Percentiles rank a stretch among this genome's conserved stretches.
These are phyloP conservation scores for Lavandula angustifolia DNA, from an alignment of 257 asterid species.

Conservation along the genomic window DNA sequence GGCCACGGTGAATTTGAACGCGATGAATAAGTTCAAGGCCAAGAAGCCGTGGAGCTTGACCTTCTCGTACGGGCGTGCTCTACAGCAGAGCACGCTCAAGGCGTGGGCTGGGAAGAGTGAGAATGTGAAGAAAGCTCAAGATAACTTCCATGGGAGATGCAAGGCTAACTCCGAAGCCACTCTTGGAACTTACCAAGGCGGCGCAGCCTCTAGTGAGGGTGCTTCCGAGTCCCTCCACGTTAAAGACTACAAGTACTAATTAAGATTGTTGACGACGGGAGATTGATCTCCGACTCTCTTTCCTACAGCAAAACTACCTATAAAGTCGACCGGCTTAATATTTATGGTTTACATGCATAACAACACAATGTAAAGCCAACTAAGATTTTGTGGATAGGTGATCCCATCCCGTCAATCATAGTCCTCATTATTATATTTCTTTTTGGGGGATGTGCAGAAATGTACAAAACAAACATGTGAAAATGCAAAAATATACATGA, in stretches of 20 bases:
- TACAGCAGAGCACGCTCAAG: conserved; percentile 71
- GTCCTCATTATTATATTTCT: no score
- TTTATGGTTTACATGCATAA: no score
- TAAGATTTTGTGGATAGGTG: no score
- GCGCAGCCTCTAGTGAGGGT: conserved; percentile 46
- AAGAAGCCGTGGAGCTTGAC: conserved; percentile 66
- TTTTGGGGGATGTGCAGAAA: no score
- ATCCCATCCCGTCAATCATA: no score
- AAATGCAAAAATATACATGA: no score
- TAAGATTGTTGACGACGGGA: no score
- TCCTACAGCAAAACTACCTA: no score
- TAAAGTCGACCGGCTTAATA: no score
- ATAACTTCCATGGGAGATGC: conserved; percentile 51
- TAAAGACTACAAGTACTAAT: conserved; percentile 61
- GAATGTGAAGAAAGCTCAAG: conserved; percentile 54
- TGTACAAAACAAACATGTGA: no score
- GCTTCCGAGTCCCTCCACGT: conserved; percentile 72
- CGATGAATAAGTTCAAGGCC: conserved; percentile 60
- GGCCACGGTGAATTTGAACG: conserved; percentile 57
- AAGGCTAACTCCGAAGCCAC: conserved; percentile 72
- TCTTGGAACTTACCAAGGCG: conserved; percentile 58
- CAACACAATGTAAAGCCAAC: no score
- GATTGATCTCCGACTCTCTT: no score
- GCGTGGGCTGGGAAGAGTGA: conserved; percentile 60
- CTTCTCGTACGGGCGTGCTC: conserved; percentile 64